Conservation (phyloP, 768 basidiomycete species). For the Leccinum disarticulatum region DNA sequence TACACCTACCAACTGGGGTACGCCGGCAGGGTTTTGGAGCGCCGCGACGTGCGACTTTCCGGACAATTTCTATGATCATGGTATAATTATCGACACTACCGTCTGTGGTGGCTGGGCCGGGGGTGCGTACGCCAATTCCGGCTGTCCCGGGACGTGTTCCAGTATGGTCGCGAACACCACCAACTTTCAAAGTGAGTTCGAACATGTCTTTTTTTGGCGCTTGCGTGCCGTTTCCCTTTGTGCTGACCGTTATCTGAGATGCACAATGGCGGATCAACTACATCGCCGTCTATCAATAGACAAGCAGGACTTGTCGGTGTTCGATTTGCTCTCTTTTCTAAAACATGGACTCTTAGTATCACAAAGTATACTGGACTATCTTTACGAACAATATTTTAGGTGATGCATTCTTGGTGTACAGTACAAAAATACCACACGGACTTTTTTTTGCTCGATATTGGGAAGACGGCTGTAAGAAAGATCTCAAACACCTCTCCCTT, state of each 20-base stretch:
- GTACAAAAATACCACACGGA: not conserved
- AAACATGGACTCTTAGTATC: not conserved
- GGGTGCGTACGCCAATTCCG: conserved; percentile 20
- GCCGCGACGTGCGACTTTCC: conserved; percentile 46
- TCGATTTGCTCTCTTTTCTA: not conserved
- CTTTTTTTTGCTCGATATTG: not conserved
- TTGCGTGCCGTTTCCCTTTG: conserved; percentile 4
- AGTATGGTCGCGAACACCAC: conserved; percentile 49
- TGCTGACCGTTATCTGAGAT: conserved; percentile 30
- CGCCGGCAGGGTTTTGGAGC: conserved; percentile 52
- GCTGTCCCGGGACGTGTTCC: conserved; percentile 45
- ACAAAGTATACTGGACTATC: not conserved
- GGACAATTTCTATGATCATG: conserved; percentile 50
- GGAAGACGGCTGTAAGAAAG: not conserved
- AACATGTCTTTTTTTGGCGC: not conserved
- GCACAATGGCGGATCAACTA: conserved; percentile 59
- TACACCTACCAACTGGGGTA: conserved; percentile 48
- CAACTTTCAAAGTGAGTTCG: conserved; percentile 49
- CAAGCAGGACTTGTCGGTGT: not conserved
- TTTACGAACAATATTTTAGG: not conserved
- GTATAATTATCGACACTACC: conserved; percentile 41
- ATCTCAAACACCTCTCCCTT: not conserved
- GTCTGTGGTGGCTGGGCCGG: conserved; percentile 34
- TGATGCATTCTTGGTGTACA: not conserved
- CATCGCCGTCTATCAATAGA: conserved; percentile 49